Conservation (phyloP, 2,329 filamentous ascomycete genomes). For the Fusarium nodosum region DNA sequence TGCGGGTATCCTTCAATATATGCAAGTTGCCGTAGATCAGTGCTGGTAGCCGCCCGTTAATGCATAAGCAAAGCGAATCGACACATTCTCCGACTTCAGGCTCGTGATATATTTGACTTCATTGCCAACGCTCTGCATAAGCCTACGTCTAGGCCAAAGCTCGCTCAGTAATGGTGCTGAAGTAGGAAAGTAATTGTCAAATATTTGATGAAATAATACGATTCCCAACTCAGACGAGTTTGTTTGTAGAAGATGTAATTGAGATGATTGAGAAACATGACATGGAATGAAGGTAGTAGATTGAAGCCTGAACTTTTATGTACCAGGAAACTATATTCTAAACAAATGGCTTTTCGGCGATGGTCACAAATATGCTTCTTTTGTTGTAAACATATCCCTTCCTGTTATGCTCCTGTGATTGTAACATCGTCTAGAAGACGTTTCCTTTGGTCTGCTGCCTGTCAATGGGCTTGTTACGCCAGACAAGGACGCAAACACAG, state of each 20-base stretch:
- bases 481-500: constrained; percentile 60
- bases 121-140: neutral
- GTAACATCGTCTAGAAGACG: constrained; percentile 58
- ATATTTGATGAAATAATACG: neutral
- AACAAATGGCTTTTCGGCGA: constrained; percentile 2
- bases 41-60: neutral
- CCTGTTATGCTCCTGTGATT: neutral
- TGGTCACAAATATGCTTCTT: neutral
- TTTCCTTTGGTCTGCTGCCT: constrained; percentile 65
- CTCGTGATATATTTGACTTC: neutral
- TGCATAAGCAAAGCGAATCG: neutral
- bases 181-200: neutral
- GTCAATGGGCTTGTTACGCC: constrained; percentile 64
- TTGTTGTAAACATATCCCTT: constrained; percentile 5
- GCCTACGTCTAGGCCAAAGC: neutral
- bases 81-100: neutral
- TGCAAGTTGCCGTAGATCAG: constrained; percentile 2
- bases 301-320: neutral
- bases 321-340: neutral
- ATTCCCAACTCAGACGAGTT: too few relatives aligned
- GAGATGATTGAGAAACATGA: neutral
- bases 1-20: constrained; percentile 11
- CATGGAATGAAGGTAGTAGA: neutral
- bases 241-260: neutral
- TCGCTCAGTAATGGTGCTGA: neutral